Evolutionary conservation across 805 yeast genomes (phyloP).

Genomic region (Zygosaccharomyces gambellarensis): DNA sequence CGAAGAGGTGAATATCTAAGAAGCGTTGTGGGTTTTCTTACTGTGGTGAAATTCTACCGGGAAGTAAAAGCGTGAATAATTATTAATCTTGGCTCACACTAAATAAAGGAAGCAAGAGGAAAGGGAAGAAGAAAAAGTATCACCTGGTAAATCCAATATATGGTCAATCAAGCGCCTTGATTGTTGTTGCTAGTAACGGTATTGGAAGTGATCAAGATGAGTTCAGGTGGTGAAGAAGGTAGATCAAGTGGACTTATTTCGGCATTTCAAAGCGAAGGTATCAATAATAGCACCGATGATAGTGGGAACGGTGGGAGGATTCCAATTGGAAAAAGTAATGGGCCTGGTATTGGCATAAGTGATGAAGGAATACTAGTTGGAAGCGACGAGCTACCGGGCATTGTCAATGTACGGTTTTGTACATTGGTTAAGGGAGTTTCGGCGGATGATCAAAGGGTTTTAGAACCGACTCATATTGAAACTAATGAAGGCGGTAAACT

Average conservation of each 20-base stretch:
- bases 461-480: slow-evolving; percentile 22
- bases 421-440: slow-evolving; percentile 23
- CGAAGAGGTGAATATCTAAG: too few species aligned
- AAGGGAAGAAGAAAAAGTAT: too few species aligned
- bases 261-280: slow-evolving; percentile 1
- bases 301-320: not conserved
- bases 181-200: not conserved
- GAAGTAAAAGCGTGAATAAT: not conserved
- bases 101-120: not conserved
- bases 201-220: slow-evolving; percentile 2
- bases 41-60: not conserved
- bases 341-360: not conserved
- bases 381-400: not conserved
- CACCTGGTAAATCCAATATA: not conserved
- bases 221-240: slow-evolving; percentile 6
- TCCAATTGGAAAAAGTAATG: not conserved
- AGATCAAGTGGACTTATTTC: slow-evolving; percentile 1
- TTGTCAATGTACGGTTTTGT: slow-evolving; percentile 6
- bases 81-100: not conserved
- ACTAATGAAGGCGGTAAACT: slow-evolving; percentile 22
- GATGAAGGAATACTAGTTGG: slow-evolving; percentile 2
- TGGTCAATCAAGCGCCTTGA: not conserved
- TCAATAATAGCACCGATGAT: not conserved
- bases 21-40: not conserved
- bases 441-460: slow-evolving; percentile 23